phyloP scores from a whole-genome alignment of 805 yeast genomes.

The Spencermartinsiella europaea region DNA sequence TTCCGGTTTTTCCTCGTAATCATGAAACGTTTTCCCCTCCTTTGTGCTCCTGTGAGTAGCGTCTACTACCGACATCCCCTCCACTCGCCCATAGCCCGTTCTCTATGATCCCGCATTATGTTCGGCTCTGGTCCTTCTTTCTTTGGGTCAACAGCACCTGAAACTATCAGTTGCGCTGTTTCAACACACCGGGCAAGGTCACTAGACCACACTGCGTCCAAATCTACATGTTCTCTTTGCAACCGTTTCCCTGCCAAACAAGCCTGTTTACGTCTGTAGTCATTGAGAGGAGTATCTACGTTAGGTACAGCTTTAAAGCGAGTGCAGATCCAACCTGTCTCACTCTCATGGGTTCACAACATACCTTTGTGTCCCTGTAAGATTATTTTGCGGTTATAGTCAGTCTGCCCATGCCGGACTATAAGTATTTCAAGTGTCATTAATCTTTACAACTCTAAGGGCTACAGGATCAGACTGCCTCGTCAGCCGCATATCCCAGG shows the following conservation, averaged over 20 bases:
- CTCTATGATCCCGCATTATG: constrained; percentile 43
- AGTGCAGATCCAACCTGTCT: too few species aligned
- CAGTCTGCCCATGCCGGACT: constrained; percentile 83
- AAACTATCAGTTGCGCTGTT: constrained; percentile 46
- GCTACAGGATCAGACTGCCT: too few species aligned
- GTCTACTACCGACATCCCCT: constrained; percentile 65
- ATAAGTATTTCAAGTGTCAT: constrained; percentile 29
- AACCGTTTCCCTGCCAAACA: constrained; percentile 44
- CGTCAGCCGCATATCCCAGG: too few species aligned
- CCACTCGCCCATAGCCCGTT: constrained; percentile 72
- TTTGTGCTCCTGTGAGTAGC: constrained; percentile 49
- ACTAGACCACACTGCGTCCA: constrained; percentile 48
- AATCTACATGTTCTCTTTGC: constrained; percentile 26
- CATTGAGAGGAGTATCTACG: constrained; percentile 60
- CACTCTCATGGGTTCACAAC: too few species aligned
- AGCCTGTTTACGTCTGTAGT: constrained; percentile 59
- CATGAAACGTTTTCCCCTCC: constrained; percentile 55
- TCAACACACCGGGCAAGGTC: constrained; percentile 43
- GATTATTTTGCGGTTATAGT: constrained; percentile 60
- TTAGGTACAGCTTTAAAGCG: too few species aligned
- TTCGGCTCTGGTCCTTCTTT: too few species aligned
- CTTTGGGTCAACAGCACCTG: constrained; percentile 24
- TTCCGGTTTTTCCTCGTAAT: constrained; percentile 57
- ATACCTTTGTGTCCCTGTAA: constrained; percentile 62
- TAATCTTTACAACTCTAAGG: too few species aligned